Evolutionary conservation across 768 basidiomycete genomes (phyloP).

Genomic region (Boletellus sp.): DNA sequence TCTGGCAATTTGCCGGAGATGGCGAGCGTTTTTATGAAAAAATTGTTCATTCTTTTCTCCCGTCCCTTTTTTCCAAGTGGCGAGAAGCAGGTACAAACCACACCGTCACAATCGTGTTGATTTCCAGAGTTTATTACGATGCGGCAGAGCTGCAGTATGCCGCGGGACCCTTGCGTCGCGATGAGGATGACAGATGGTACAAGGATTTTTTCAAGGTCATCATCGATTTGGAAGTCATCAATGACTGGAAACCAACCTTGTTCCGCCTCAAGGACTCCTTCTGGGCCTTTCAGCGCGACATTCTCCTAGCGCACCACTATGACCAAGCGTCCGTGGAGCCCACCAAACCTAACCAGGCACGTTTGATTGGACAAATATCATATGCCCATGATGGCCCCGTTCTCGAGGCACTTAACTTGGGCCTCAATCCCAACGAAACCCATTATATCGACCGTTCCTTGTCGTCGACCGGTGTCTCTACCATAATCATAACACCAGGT

Average conservation of each 20-base stretch:
- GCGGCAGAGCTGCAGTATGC: slow-evolving; percentile 75
- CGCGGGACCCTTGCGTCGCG: slow-evolving; percentile 71
- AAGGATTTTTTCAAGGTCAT: slow-evolving; percentile 97
- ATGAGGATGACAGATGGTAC: slow-evolving; percentile 78
- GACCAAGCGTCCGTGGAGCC: slow-evolving; percentile 61
- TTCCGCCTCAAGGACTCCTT: slow-evolving; percentile 85
- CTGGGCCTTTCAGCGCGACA: slow-evolving; percentile 88
- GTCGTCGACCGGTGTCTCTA: slow-evolving; percentile 79
- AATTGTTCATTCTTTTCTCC: slow-evolving; percentile 95
- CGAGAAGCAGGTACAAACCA: slow-evolving; percentile 83
- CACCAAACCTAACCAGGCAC: slow-evolving; percentile 45
- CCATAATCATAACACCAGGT: slow-evolving; percentile 87
- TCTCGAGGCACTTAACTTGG: slow-evolving; percentile 92
- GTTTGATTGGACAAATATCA: slow-evolving; percentile 75
- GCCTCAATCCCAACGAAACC: slow-evolving; percentile 87
- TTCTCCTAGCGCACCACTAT: slow-evolving; percentile 85
- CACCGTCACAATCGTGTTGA: slow-evolving; percentile 89
- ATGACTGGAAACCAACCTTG: slow-evolving; percentile 85
- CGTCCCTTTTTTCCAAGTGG: slow-evolving; percentile 85
- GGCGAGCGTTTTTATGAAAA: slow-evolving; percentile 96
- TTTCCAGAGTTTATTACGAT: slow-evolving; percentile 90
- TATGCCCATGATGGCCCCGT: slow-evolving; percentile 92
- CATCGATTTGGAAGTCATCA: slow-evolving; percentile 83
- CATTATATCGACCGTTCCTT: slow-evolving; percentile 95
- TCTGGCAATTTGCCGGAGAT: slow-evolving; percentile 96